A percentile compares a stretch with the other conserved stretches of the same genome.
These are phyloP conservation scores for Penicillium dipodomyicola DNA, from an alignment of 495 filamentous ascomycete genomes.

Conservation along the genomic window DNA sequence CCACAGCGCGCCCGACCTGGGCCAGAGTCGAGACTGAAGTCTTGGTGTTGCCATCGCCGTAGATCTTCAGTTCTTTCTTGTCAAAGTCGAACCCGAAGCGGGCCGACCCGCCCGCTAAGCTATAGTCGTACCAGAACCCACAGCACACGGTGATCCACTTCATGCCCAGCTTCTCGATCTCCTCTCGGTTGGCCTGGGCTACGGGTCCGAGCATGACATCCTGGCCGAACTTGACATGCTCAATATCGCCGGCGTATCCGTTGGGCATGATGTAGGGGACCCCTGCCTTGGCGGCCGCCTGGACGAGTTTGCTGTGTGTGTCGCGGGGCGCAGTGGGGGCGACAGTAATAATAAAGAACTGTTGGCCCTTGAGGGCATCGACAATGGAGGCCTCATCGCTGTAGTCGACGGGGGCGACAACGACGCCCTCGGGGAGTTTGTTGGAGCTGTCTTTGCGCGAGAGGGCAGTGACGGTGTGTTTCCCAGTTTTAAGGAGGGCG, in stretches of 20 bases:
- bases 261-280: conserved; percentile 65
- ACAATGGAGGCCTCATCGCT: conserved; percentile 45
- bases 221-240: conserved; percentile 20
- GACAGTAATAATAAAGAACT: conserved; percentile 62
- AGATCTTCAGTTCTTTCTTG: conserved; percentile 43
- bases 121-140: conserved; percentile 57
- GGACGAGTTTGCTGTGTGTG: conserved; percentile 52
- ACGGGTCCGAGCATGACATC: conserved; percentile 19
- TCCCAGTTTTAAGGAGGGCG: conserved; percentile 50
- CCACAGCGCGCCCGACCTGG: conserved; percentile 50
- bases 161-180: conserved; percentile 46
- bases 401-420: conserved; percentile 48
- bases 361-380: conserved; percentile 50
- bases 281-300: conserved; percentile 60
- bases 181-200: conserved; percentile 18
- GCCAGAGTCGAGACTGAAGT: conserved; percentile 41
- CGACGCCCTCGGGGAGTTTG: conserved; percentile 45
- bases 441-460: conserved; percentile 47
- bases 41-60: conserved; percentile 49
- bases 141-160: conserved; percentile 52
- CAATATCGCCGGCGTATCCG: conserved; percentile 47
- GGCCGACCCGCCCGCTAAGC: conserved; percentile 31
- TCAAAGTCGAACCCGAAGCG: conserved; percentile 51
- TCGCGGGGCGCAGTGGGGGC: conserved; percentile 41
- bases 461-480: conserved; percentile 54